Conservation (phyloP, 2,329 filamentous ascomycete species). For the Endothia cerciana region DNA sequence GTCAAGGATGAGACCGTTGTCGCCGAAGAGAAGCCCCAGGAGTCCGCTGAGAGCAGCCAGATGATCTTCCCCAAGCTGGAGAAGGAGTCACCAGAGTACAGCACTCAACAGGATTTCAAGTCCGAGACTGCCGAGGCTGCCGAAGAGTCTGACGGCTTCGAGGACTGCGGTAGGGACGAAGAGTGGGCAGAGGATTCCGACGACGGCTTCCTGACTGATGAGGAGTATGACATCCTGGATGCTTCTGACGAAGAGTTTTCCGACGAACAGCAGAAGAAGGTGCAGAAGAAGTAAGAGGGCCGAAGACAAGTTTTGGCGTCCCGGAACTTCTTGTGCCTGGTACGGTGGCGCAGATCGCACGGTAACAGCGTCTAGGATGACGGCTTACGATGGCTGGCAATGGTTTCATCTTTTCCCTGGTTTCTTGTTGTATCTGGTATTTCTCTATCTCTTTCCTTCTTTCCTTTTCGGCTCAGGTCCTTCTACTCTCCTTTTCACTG, state of each 20-base stretch:
- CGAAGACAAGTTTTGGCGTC: not conserved
- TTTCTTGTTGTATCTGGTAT: slow-evolving; percentile 18
- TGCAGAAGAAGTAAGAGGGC: slow-evolving; percentile 15
- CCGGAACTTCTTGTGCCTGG: not conserved
- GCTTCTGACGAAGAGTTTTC: slow-evolving; percentile 87
- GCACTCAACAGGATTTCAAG: slow-evolving; percentile 68
- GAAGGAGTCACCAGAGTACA: slow-evolving; percentile 85
- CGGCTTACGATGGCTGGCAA: slow-evolving; percentile 19
- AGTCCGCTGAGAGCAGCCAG: slow-evolving; percentile 53
- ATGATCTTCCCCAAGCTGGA: slow-evolving; percentile 98
- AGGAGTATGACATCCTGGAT: slow-evolving; percentile 97
- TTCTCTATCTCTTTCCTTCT: too few relatives aligned
- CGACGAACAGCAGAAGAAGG: slow-evolving; percentile 55
- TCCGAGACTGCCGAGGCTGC: slow-evolving; percentile 57
- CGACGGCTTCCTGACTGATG: slow-evolving; percentile 88
- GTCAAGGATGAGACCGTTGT: slow-evolving; percentile 23
- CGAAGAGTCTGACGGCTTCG: slow-evolving; percentile 51
- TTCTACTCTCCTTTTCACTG: slow-evolving; percentile 1
- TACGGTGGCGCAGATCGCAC: not conserved
- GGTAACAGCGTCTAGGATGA: slow-evolving; percentile 18
- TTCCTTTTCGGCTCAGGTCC: slow-evolving; percentile 1
- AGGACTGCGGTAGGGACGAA: slow-evolving; percentile 57
- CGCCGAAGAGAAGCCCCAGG: slow-evolving; percentile 35
- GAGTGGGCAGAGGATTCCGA: slow-evolving; percentile 66
- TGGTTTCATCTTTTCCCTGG: not conserved